Evolutionary conservation across 2,329 filamentous ascomycete species (phyloP).

Genomic region (Ophiocordyceps camponoti-leonardi): DNA sequence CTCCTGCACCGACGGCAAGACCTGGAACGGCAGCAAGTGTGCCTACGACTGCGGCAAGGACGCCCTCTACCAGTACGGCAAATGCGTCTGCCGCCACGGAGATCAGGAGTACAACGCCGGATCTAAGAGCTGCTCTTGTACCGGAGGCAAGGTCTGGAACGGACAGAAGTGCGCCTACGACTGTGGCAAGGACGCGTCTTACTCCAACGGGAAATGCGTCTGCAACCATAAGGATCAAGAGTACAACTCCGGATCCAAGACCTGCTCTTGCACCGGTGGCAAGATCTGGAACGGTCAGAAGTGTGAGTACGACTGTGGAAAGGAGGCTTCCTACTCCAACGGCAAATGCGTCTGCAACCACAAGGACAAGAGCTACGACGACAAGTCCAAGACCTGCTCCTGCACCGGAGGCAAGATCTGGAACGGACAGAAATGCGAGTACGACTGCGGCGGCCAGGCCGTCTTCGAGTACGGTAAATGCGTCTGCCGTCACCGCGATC

Average conservation of each 20-base stretch:
- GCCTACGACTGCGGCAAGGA: slow-evolving; percentile 2
- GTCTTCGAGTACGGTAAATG: neutral
- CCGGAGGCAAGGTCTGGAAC: neutral
- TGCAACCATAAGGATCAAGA: neutral
- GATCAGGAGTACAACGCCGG: neutral
- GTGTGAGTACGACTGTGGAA: slow-evolving; percentile 1
- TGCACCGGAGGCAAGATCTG: neutral
- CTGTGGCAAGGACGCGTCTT: slow-evolving; percentile 1
- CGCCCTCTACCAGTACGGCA: neutral
- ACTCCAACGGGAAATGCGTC: neutral
- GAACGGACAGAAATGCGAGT: neutral
- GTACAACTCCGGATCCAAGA: neutral
- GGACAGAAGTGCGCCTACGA: neutral
- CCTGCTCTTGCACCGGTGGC: neutral
- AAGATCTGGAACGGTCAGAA: neutral
- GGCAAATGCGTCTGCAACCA: slow-evolving; percentile 2
- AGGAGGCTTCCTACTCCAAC: neutral
- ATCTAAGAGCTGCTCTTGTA: neutral
- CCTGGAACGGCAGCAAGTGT: slow-evolving; percentile 1
- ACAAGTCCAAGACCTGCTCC: slow-evolving; percentile 1
- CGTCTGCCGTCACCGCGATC: neutral
- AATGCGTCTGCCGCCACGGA: neutral
- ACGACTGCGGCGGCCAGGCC: slow-evolving; percentile 1
- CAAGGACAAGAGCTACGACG: neutral
- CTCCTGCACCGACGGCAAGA: neutral